Evolutionary conservation across 495 filamentous ascomycete genomes (phyloP), one percentile per base, ranked within the genome.

Genomic region (Aspergillus funiculosus): DNA sequence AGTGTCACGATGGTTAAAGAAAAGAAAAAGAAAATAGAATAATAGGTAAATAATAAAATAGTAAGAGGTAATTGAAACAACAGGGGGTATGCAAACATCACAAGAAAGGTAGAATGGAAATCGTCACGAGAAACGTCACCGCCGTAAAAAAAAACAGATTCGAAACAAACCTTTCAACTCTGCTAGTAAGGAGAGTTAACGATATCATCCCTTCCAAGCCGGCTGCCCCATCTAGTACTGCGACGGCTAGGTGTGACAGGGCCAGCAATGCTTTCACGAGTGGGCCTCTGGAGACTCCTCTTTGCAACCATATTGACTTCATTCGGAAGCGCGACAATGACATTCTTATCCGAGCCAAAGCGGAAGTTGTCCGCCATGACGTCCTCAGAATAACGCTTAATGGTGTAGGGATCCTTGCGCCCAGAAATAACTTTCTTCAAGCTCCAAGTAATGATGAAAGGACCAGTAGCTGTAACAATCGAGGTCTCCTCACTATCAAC

Each of bases 351-450:
- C 9, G 81, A 87, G 22, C 90, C 90, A 56, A 90, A 98, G 52
- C 89, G 86, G 82, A 98, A 98, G 62, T 98, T 94, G 60, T 98
- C 94, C n/a, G 92, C 92, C 73, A 89, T 95, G 54, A 98, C 87
- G 41, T 92, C 85, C 63, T 98, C 92, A 4, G 75, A 76, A 59
- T 98, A 98, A 4, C 92, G 84, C 72, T 96, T 96, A 76, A 98
- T 95, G 30, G 81, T 83, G 63, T 98, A 98, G 2, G 89, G 88
- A 48, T 91, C 84, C 62, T 87, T 91, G 40, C 76, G 75, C 32
- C 85, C 87, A 9, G 69, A 66, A 14, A 95, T 56, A 1, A 95
- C 77, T 72, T 89, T 95, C 72, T 90, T 87, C 64, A 98, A 61
- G 58, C 79, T 92, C 94, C 94, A 98, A 21, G 94, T 95, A 30